phyloP scores from a whole-genome alignment of 1,284 basidiomycete species.

The Pseudomicrostroma phylloplanum region DNA sequence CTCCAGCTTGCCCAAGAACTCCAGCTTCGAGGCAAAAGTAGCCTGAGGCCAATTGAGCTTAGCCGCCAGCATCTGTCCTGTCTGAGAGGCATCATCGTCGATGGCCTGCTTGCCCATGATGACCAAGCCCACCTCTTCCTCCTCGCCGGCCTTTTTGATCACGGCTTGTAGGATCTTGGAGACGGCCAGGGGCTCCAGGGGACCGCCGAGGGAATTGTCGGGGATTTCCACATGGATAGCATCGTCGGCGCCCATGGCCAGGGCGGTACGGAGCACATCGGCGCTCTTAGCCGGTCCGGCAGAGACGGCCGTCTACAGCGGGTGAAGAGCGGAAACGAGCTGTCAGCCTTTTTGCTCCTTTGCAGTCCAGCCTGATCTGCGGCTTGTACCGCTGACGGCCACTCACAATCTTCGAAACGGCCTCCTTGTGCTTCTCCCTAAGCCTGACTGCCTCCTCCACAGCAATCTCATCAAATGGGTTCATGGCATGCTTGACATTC shows the following conservation, averaged over 20 bases:
- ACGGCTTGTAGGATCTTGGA: slow-evolving; percentile 76
- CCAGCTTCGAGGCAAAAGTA: slow-evolving; percentile 86
- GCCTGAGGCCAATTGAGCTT: slow-evolving; percentile 88
- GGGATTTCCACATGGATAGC: slow-evolving; percentile 79
- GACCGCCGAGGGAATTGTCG: slow-evolving; percentile 57
- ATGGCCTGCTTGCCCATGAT: slow-evolving; percentile 99
- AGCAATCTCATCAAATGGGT: slow-evolving; percentile 57
- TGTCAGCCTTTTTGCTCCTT: not conserved
- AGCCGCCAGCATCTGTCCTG: slow-evolving; percentile 94
- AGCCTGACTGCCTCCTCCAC: slow-evolving; percentile 95
- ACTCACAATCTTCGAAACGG: slow-evolving; percentile 45
- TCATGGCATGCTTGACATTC: slow-evolving; percentile 54
- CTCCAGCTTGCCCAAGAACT: slow-evolving; percentile 59
- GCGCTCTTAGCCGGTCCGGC: slow-evolving; percentile 84
- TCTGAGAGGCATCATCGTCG: slow-evolving; percentile 93
- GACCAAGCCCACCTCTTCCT: slow-evolving; percentile 67
- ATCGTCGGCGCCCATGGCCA: slow-evolving; percentile 95
- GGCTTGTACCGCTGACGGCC: too few relatives aligned
- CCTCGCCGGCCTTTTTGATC: slow-evolving; percentile 64
- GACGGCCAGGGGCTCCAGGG: slow-evolving; percentile 78
- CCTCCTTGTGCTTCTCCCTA: slow-evolving; percentile 68
- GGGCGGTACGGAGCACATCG: slow-evolving; percentile 87
- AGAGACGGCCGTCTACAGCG: slow-evolving; percentile 65
- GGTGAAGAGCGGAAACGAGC: not conserved
- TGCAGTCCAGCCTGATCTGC: not conserved